These are phyloP conservation scores for Iberis amara DNA, from an alignment of 441 rosid species.

Conservation along the genomic window DNA sequence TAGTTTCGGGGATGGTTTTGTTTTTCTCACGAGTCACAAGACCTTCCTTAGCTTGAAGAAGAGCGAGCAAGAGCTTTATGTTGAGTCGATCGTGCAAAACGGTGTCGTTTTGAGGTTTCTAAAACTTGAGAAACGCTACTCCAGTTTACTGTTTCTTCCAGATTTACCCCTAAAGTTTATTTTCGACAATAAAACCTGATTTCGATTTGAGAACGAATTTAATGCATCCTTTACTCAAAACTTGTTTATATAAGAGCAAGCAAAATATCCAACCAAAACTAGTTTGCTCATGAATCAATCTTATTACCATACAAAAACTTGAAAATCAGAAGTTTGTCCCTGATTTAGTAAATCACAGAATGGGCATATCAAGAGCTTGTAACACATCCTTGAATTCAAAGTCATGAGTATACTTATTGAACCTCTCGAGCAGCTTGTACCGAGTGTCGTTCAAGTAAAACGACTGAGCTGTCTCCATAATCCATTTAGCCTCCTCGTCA, in stretches of 20 bases:
- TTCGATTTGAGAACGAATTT: too few species aligned
- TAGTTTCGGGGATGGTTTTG: too few species aligned
- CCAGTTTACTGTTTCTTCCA: neutral
- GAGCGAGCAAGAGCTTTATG: slow-evolving; percentile 3
- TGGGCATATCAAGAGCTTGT: slow-evolving; percentile 71
- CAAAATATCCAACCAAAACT: neutral
- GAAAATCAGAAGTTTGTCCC: neutral
- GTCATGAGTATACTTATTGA: slow-evolving; percentile 66
- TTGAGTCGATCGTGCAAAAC: neutral
- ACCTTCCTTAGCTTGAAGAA: slow-evolving; percentile 24
- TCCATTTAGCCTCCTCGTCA: slow-evolving; percentile 76
- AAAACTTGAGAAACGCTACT: neutral
- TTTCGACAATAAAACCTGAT: neutral
- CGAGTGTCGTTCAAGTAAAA: slow-evolving; percentile 70
- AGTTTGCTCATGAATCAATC: slow-evolving; percentile 8
- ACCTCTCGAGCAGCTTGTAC: slow-evolving; percentile 71
- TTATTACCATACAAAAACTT: slow-evolving; percentile 15
- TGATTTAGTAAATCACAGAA: slow-evolving; percentile 33
- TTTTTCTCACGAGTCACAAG: neutral
- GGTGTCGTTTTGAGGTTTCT: neutral
- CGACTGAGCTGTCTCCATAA: slow-evolving; percentile 73
- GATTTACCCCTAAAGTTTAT: slow-evolving; percentile 14
- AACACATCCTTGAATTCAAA: slow-evolving; percentile 87
- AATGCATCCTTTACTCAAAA: too few species aligned
- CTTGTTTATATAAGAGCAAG: too few species aligned